These are phyloP conservation scores for Xylaria telfairii DNA, from an alignment of 495 filamentous ascomycete genomes.

Conservation along the genomic window DNA sequence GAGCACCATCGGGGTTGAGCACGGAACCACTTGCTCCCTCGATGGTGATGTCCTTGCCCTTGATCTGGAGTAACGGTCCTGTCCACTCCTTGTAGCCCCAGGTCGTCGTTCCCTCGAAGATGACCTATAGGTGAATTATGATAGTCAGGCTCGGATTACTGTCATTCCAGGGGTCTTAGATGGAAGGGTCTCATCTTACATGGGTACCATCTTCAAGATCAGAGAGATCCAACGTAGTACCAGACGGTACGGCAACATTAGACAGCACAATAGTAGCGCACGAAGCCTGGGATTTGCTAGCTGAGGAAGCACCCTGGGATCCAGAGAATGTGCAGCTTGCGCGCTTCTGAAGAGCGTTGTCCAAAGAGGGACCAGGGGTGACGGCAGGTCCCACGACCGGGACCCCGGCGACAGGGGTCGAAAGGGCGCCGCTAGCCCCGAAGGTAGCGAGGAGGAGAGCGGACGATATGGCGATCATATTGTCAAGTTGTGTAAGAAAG, in stretches of 20 bases:
- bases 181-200: slow-evolving; percentile 37
- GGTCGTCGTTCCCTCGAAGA: slow-evolving; percentile 57
- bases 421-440: slow-evolving; percentile 34
- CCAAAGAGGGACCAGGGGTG: slow-evolving; percentile 1
- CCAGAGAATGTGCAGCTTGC: slow-evolving; percentile 48
- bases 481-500: neutral
- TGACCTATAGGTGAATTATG: slow-evolving; percentile 34
- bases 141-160: neutral
- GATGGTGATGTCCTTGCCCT: slow-evolving; percentile 55
- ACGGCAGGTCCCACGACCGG: slow-evolving; percentile 23
- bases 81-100: slow-evolving; percentile 59
- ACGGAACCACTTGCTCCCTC: slow-evolving; percentile 49
- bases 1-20: slow-evolving; percentile 54
- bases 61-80: slow-evolving; percentile 57
- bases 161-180: neutral
- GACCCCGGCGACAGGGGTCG: slow-evolving; percentile 50
- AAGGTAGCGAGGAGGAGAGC: slow-evolving; percentile 31
- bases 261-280: slow-evolving; percentile 54
- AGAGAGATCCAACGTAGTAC: slow-evolving; percentile 55
- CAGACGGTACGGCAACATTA: slow-evolving; percentile 54
- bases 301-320: slow-evolving; percentile 42
- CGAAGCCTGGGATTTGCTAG: slow-evolving; percentile 45
- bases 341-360: slow-evolving; percentile 2
- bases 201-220: slow-evolving; percentile 50
- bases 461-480: neutral